Base-by-base conservation (phyloP, 768 basidiomycete species). In the Mycena maculata region DNA sequence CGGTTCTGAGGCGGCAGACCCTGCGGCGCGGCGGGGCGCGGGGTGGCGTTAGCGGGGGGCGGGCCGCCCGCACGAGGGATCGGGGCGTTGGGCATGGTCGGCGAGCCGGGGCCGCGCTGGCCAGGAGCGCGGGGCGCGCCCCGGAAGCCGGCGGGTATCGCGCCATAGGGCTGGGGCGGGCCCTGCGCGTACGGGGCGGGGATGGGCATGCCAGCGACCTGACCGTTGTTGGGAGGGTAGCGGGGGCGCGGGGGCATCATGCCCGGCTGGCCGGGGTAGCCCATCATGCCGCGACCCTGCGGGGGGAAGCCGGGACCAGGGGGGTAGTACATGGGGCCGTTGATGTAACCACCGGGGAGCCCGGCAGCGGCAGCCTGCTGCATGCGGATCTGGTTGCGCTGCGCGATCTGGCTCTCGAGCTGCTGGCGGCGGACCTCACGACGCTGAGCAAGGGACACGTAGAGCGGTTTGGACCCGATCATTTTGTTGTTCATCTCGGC, bases 401-500 rank as follows among this genome's bases (percentile, higher is more conserved):
- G 96, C 70, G 95, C 95, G 76, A 98, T 96, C 86, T 99, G 98
- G 77, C 93, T 96, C 84, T 99, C 98, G 73, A 99, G 88, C 80
- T 99, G 96, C 80, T 99, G 97, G 76, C 96, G 90, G 79, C 98
- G 94, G 75, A 98, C 94, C 76, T 99, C 98, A 69, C 96, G 95
- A 72, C 97, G 95, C 79, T 99, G 98, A 72, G 98, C 98, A 72
- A 99, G 90, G 44, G 97, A 96, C 77, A 99, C 98, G 77, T 99
- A 99, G 74, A 99, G 89, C 58, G 98, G 98, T 84, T 99, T 99
- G 72, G 92, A 89, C 68, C 97, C 97, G 75, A 99, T 94, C 92
- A 99, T 99, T 85, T 97, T 97, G 89, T 98, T 98, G 88, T 99
- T 99, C 96, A 99, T 98, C 85, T 99, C 98, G 60, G 95, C 94